These are phyloP conservation scores for Pterocarpus santalinus DNA, from an alignment of 306 rosid genomes.

Conservation along the genomic window DNA sequence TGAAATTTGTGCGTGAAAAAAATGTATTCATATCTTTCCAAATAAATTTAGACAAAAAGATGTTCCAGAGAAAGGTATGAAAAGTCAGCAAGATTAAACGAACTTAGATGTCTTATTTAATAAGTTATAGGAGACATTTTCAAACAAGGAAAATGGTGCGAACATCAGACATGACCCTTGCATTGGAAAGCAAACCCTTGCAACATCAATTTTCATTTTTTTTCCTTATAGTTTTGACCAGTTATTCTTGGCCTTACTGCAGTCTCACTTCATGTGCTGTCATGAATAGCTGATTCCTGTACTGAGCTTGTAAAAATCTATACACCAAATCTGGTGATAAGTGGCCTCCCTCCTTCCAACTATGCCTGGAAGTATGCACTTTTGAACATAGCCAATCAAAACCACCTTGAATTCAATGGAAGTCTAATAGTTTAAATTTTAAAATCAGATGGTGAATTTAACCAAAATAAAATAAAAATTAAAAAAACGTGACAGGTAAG, in stretches of 20 bases:
- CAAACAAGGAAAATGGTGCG: not conserved
- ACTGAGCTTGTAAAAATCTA: constrained; percentile 46
- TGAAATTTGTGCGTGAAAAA: not conserved
- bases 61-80: not conserved
- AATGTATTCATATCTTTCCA: not conserved
- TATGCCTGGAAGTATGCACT: constrained; percentile 48
- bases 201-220: not conserved
- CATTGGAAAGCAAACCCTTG: constrained; percentile 38
- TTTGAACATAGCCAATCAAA: constrained; percentile 53
- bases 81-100: not conserved
- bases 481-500: constrained; percentile 50
- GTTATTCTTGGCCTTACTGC: constrained; percentile 24
- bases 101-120: not conserved
- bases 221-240: constrained; percentile 44
- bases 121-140: not conserved
- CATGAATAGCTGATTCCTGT: constrained; percentile 25
- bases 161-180: constrained; percentile 15
- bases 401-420: constrained; percentile 51
- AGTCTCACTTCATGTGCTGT: constrained; percentile 49
- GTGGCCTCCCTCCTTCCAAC: constrained; percentile 44
- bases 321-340: constrained; percentile 58
- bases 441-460: not conserved
- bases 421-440: constrained; percentile 6
- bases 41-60: not conserved
- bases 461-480: not conserved